These are phyloP conservation scores for Colletotrichum sp. DNA, from an alignment of 2,329 filamentous ascomycete genomes.

Conservation along the genomic window DNA sequence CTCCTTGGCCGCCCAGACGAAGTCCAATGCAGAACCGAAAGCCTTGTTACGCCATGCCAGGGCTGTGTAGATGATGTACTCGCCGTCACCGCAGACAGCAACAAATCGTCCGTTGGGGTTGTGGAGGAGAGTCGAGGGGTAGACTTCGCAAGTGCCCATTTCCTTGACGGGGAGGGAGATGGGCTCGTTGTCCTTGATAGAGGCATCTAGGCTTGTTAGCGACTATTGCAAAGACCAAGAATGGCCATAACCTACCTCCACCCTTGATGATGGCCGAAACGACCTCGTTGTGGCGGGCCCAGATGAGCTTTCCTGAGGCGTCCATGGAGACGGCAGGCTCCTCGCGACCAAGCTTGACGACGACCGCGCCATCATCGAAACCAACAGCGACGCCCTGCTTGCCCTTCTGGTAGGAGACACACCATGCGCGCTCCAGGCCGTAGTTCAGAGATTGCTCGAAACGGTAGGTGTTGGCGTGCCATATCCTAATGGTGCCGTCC, in stretches of 20 bases:
- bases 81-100: conserved; percentile 84
- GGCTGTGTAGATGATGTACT: conserved; percentile 99
- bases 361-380: conserved; percentile 97
- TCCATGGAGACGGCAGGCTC: conserved; percentile 99
- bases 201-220: conserved; percentile 63
- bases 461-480: conserved; percentile 97
- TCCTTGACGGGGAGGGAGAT: conserved; percentile 92
- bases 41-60: conserved; percentile 97
- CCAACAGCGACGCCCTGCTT: conserved; percentile 94
- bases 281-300: conserved; percentile 94
- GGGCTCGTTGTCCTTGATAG: conserved; percentile 85
- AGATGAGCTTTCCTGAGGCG: conserved; percentile 91
- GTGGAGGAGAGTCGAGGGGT: conserved; percentile 91
- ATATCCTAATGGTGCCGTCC: conserved; percentile 96
- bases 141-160: conserved; percentile 93
- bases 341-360: conserved; percentile 96
- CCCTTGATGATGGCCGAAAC: conserved; percentile 95
- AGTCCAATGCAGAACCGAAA: conserved; percentile 93
- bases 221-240: neutral
- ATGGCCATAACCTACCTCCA: conserved; percentile 55
- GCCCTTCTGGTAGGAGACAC: conserved; percentile 92
- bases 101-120: conserved; percentile 95
- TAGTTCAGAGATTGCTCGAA: conserved; percentile 97
- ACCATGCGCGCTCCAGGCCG: conserved; percentile 95
- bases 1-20: conserved; percentile 95